A percentile compares a stretch with the other conserved stretches of the same genome.
These are phyloP conservation scores for Pseudonitzschia multiseries DNA, from an alignment of 108 stramenopile species.

Conservation along the genomic window DNA sequence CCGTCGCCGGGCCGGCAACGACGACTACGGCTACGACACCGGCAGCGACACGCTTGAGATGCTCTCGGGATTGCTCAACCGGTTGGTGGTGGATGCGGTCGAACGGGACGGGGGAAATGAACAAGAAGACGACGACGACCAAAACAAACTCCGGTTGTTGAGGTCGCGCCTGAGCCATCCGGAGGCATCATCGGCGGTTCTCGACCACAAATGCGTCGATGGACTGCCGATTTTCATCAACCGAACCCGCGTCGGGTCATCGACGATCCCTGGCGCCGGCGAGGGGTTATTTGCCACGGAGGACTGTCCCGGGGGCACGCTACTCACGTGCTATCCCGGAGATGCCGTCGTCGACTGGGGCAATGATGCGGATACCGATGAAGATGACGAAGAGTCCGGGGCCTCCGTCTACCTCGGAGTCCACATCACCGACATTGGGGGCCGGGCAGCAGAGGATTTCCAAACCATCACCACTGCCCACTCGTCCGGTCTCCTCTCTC, in stretches of 20 bases:
- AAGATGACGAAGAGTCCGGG: not conserved
- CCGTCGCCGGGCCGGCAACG: not conserved
- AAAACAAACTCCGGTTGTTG: not conserved
- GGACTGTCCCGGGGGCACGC: constrained; percentile 15
- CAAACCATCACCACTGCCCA: too few species aligned
- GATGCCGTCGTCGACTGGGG: constrained; percentile 5
- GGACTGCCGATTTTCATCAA: not conserved
- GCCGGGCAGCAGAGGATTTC: too few species aligned
- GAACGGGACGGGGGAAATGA: not conserved
- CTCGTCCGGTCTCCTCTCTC: not conserved
- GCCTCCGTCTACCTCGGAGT: not conserved
- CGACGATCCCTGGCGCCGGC: not conserved
- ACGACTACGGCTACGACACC: not conserved
- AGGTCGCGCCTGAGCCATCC: not conserved
- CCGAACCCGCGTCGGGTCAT: not conserved
- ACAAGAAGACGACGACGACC: not conserved
- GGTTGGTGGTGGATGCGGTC: not conserved
- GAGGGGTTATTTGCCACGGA: constrained; percentile 6
- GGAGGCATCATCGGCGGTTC: not conserved
- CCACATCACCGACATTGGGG: not conserved
- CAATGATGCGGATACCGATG: not conserved
- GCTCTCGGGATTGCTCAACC: not conserved
- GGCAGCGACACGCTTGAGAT: not conserved
- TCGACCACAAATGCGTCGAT: not conserved
- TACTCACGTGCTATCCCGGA: constrained; percentile 25